Base-by-base conservation (phyloP, 2,329 filamentous ascomycete genomes). In the Colletotrichum sp. region DNA sequence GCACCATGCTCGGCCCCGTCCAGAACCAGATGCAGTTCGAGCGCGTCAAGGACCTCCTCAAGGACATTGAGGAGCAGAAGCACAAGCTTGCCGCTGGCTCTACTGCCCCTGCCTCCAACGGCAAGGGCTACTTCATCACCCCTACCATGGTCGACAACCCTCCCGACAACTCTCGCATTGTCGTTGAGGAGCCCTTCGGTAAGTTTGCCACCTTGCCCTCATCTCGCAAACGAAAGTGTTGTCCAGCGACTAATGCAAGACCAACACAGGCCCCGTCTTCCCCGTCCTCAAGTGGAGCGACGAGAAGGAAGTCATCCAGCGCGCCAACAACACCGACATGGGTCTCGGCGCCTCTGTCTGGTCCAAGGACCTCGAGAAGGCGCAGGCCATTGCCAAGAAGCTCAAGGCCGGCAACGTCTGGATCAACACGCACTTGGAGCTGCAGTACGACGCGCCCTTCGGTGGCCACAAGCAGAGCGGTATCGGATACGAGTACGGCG, bases 11-110 rank as follows among this genome's bases (percentile, higher is more conserved):
- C 72, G 90, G 91, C 1, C 93, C 93, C 0, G 83, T 94, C 4
- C 91, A 92, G 76, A 94, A 94, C 83, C 83, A 87, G 78, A 89
- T 92, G 88, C 93, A 94, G 82, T 94, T 88, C 80, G 89, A 93
- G 65, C 76, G 59, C 60, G 71, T 77, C 76, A 77, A 70, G 76
- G 74, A 68, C 18, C 68, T 77, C 4, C 74, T 77, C 63, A 70
- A 66, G 39, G 74, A 76, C 26, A 76, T 77, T 4, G 76, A 77
- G 43, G 28, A 69, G 60, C 70, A 76, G 70, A 71, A 76, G 70
- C 74, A 73, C 60, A 77, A 77, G 67, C n/a, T 77, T 30, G 74
- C 68, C 26, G 70, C 70, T 26, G 73, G 73, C 9, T 75, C 73
- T 5, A 83, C 88, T 10, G 88, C 87, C 0, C 74, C 82, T 4